Conservation (phyloP, 805 yeast genomes). For the Wickerhamiella parazyma region DNA sequence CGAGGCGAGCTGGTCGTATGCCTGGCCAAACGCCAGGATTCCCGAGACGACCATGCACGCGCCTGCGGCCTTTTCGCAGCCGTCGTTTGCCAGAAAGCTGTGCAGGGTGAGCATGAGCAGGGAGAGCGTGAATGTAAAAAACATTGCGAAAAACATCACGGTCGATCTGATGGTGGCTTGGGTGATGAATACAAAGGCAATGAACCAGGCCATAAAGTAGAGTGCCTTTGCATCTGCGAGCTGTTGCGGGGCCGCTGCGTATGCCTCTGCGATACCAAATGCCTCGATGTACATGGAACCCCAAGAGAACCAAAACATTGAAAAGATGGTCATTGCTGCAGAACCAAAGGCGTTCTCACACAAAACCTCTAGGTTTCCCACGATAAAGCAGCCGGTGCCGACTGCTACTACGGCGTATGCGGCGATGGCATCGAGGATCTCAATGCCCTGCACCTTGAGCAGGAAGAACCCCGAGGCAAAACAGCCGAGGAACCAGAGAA, state of each 20-base stretch:
- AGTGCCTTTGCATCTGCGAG: constrained; percentile 40
- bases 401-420: constrained; percentile 49
- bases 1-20: constrained; percentile 49
- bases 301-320: constrained; percentile 51
- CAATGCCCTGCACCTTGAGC: constrained; percentile 42
- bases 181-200: constrained; percentile 42
- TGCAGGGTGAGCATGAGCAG: constrained; percentile 42
- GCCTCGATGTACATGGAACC: constrained; percentile 39
- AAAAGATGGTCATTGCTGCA: constrained; percentile 30
- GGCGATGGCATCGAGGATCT: constrained; percentile 38
- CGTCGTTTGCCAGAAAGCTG: constrained; percentile 30
- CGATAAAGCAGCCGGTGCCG: constrained; percentile 42
- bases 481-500: constrained; percentile 45
- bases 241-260: constrained; percentile 23
- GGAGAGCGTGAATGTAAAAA: constrained; percentile 39
- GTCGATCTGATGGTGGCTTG: constrained; percentile 51
- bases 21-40: constrained; percentile 46
- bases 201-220: constrained; percentile 46
- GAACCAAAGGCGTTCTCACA: constrained; percentile 52
- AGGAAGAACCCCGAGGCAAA: constrained; percentile 42
- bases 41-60: constrained; percentile 44
- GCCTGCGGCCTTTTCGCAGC: constrained; percentile 45
- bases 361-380: constrained; percentile 53
- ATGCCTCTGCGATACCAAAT: constrained; percentile 35
- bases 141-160: constrained; percentile 44